A percentile compares a stretch with the other conserved stretches of the same genome.
Evolutionary conservation across 257 asterid species (phyloP).

Genomic region (Avicennia marina): DNA sequence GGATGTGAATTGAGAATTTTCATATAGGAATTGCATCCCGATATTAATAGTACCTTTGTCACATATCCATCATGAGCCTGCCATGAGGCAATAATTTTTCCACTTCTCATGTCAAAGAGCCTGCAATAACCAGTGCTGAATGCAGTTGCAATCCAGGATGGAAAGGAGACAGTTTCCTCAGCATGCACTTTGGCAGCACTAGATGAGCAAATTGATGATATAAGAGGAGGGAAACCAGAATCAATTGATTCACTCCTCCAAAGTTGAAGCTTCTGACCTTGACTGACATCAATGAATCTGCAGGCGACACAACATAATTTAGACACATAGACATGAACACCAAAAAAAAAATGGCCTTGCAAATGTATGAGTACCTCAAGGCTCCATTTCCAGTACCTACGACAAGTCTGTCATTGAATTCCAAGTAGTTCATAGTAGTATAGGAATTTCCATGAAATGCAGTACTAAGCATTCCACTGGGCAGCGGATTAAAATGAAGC

Average conservation of each 20-base stretch:
- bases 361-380: constrained; percentile 58
- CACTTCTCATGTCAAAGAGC: constrained; percentile 86
- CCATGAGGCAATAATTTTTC: constrained; percentile 78
- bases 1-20: constrained; percentile 14
- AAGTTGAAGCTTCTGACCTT: constrained; percentile 83
- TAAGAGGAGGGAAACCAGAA: constrained; percentile 70
- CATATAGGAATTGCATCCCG: background rate
- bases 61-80: constrained; percentile 98
- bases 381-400: constrained; percentile 96
- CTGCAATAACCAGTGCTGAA: constrained; percentile 81
- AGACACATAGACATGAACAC: constrained; percentile 8
- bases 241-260: constrained; percentile 78
- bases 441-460: constrained; percentile 83
- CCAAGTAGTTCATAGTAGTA: constrained; percentile 80
- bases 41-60: constrained; percentile 64
- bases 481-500: constrained; percentile 68
- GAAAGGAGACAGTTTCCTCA: constrained; percentile 37
- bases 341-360: background rate
- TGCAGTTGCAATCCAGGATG: constrained; percentile 95
- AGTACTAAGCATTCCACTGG: constrained; percentile 72
- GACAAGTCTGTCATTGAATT: constrained; percentile 56
- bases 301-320: constrained; percentile 13
- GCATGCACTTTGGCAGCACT: constrained; percentile 44
- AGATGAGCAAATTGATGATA: constrained; percentile 81
- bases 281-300: constrained; percentile 91